Percentiles rank a stretch among this genome's conserved stretches.
Evolutionary conservation across 83 land plant genomes (phyloP).

Genomic region (Diphasiastrum complanatum): DNA sequence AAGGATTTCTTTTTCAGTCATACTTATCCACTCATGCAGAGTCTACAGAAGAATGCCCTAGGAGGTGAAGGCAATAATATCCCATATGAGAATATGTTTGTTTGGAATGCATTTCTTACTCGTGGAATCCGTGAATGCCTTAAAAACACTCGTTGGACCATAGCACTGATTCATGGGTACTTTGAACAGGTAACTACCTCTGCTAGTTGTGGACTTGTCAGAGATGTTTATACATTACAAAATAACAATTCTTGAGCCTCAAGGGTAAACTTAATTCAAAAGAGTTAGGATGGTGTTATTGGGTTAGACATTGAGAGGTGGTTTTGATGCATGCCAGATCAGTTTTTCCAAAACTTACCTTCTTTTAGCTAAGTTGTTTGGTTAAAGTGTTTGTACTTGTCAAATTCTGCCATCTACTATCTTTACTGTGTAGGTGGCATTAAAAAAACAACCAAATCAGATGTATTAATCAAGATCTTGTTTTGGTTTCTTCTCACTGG

Average conservation of each 20-base stretch:
- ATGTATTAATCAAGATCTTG: background rate
- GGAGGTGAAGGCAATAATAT: conserved; percentile 44
- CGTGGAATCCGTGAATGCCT: conserved; percentile 65
- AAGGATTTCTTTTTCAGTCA: conserved; percentile 95
- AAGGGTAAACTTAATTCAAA: too few species aligned
- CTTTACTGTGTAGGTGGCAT: too few species aligned
- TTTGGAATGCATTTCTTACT: conserved; percentile 93
- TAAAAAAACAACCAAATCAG: background rate
- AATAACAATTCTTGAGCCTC: too few species aligned
- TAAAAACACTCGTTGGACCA: conserved; percentile 76
- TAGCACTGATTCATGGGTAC: conserved; percentile 88
- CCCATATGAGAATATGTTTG: conserved; percentile 92
- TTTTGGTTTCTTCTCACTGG: background rate
- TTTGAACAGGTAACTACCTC: conserved; percentile 78
- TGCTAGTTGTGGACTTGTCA: too few species aligned
- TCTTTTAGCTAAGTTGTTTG: too few species aligned
- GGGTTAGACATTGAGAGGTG: too few species aligned
- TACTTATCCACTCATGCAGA: conserved; percentile 92
- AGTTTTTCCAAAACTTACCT: too few species aligned
- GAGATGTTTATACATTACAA: too few species aligned
- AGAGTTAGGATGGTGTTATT: too few species aligned
- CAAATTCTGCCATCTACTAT: too few species aligned
- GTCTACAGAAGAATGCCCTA: conserved; percentile 68
- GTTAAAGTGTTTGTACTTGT: too few species aligned
- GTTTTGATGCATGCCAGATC: too few species aligned